phyloP scores from a whole-genome alignment of 495 filamentous ascomycete genomes.

The Podospora pseudocomata region DNA sequence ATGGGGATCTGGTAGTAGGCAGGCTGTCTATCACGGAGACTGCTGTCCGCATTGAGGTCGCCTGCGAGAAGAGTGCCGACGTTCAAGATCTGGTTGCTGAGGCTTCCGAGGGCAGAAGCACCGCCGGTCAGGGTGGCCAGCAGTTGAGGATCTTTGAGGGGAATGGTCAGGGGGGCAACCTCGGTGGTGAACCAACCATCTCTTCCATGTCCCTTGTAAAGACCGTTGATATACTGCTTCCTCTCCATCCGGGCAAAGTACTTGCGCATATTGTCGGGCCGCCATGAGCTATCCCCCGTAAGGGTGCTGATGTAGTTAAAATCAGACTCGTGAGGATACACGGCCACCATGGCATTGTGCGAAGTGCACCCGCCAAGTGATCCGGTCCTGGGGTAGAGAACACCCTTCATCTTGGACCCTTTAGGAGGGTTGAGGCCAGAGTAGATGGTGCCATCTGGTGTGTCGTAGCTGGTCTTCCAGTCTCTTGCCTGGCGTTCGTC shows the following conservation, averaged over 20 bases:
- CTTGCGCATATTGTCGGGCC: constrained; percentile 45
- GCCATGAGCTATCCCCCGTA: constrained; percentile 50
- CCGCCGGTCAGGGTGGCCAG: constrained; percentile 48
- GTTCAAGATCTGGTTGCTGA: constrained; percentile 33
- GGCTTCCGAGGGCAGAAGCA: constrained; percentile 49
- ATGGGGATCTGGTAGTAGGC: constrained; percentile 54
- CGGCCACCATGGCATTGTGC: constrained; percentile 47
- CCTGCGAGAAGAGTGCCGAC: constrained; percentile 44
- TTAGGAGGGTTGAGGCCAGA: constrained; percentile 39
- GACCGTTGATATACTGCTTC: constrained; percentile 48
- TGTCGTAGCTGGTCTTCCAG: constrained; percentile 41
- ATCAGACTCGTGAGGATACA: constrained; percentile 43
- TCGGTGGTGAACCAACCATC: constrained; percentile 56
- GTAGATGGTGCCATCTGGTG: constrained; percentile 32
- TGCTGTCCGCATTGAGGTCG: constrained; percentile 51
- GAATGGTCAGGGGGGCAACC: constrained; percentile 44
- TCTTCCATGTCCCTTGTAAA: constrained; percentile 51
- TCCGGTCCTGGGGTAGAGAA: constrained; percentile 48
- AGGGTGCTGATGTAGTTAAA: constrained; percentile 44
- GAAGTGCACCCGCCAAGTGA: constrained; percentile 49
- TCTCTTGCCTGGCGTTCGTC: constrained; percentile 35
- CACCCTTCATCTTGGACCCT: constrained; percentile 43
- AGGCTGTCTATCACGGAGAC: constrained; percentile 24
- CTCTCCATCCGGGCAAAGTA: constrained; percentile 52
- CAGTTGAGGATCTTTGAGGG: constrained; percentile 51